Evolutionary conservation across 495 filamentous ascomycete species (phyloP).

Genomic region (Hypoxylon rickii): DNA sequence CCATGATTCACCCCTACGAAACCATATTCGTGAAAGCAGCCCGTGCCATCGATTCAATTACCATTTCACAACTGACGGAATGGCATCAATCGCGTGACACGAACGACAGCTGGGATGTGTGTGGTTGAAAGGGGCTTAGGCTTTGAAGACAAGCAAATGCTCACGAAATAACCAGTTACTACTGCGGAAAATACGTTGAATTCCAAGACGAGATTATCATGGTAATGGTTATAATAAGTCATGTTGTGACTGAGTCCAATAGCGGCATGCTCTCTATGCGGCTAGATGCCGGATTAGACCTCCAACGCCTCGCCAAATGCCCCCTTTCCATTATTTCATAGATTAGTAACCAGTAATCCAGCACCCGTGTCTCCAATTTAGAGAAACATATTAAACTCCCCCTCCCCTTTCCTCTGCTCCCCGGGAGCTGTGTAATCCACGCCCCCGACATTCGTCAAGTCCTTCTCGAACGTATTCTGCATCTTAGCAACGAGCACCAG

Average conservation of each 20-base stretch:
- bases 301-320: too few relatives aligned
- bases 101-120: constrained; percentile 34
- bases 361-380: constrained; percentile 19
- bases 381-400: constrained; percentile 39
- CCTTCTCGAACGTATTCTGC: constrained; percentile 42
- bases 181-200: too few relatives aligned
- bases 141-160: too few relatives aligned
- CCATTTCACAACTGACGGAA: constrained; percentile 29
- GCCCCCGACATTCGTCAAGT: constrained; percentile 35
- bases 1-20: constrained; percentile 41
- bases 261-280: too few relatives aligned
- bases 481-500: constrained; percentile 40
- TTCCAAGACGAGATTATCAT: too few relatives aligned
- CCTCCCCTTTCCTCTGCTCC: constrained; percentile 27
- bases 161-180: too few relatives aligned
- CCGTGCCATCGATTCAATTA: constrained; percentile 22
- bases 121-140: background rate
- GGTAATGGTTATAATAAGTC: too few relatives aligned
- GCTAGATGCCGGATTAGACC: too few relatives aligned
- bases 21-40: constrained; percentile 42
- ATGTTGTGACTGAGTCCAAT: too few relatives aligned
- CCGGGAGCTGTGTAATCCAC: constrained; percentile 44
- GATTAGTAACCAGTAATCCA: too few relatives aligned
- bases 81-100: constrained; percentile 16
- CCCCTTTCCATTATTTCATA: too few relatives aligned